A percentile compares a stretch with the other conserved stretches of the same genome.
Conservation (phyloP, 2,329 filamentous ascomycete genomes). For the Corinectria fuckeliana region DNA sequence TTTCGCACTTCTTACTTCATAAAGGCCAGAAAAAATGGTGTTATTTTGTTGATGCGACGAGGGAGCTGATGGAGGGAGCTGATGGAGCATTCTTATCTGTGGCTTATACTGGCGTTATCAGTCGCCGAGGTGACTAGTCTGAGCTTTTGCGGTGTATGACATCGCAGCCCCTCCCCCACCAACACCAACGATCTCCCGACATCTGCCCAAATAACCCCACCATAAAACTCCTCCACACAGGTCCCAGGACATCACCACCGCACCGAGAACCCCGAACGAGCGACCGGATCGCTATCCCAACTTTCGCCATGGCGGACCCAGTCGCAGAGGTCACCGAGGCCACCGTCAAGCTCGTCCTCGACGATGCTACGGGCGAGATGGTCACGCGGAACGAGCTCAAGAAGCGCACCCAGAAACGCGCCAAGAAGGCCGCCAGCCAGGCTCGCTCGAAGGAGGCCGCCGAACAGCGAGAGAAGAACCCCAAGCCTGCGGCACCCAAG, state of each 20-base stretch:
- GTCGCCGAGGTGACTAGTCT: background rate
- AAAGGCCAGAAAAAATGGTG: background rate
- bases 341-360: constrained; percentile 63
- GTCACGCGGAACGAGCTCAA: constrained; percentile 69
- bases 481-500: constrained; percentile 44
- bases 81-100: too few relatives aligned
- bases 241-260: constrained; percentile 4
- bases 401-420: constrained; percentile 64
- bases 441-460: constrained; percentile 52
- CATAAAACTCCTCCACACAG: constrained; percentile 29
- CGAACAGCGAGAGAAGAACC: constrained; percentile 41
- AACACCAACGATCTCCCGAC: constrained; percentile 23
- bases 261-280: background rate
- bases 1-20: background rate
- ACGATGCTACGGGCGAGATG: constrained; percentile 71
- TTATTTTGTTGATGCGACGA: background rate
- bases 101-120: constrained; percentile 9
- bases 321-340: constrained; percentile 37
- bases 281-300: constrained; percentile 1
- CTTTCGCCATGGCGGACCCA: constrained; percentile 34
- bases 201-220: constrained; percentile 37
- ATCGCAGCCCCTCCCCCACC: constrained; percentile 35
- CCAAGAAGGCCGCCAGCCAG: constrained; percentile 61
- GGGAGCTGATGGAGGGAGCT: too few relatives aligned
- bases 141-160: constrained; percentile 18